Conservation (phyloP, 2,329 filamentous ascomycete genomes). For the Aspergillus sp. region DNA sequence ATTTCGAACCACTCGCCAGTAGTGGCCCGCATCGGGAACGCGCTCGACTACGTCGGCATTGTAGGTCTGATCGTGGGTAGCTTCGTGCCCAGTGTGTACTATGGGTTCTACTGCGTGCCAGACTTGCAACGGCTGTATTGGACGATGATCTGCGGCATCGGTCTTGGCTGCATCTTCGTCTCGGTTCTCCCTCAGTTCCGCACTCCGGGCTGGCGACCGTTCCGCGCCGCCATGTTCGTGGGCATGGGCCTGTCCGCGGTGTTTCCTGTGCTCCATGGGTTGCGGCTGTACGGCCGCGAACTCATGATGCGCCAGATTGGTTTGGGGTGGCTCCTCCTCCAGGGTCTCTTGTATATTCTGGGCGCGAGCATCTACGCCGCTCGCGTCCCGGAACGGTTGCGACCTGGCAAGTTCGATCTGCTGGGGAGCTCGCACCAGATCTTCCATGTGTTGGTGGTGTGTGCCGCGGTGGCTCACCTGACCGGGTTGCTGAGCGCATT, state of each 20-base stretch:
- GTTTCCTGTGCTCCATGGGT: conserved; percentile 77
- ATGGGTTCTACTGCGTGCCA: conserved; percentile 74
- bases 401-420: conserved; percentile 80
- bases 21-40: conserved; percentile 82
- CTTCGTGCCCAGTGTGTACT: conserved; percentile 85
- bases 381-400: conserved; percentile 78
- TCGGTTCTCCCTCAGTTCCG: conserved; percentile 81
- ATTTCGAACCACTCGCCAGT: conserved; percentile 78
- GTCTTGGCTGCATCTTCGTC: conserved; percentile 70
- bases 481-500: conserved; percentile 80
- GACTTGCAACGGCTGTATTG: conserved; percentile 69
- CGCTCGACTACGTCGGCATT: conserved; percentile 93
- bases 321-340: conserved; percentile 73
- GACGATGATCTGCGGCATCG: conserved; percentile 74
- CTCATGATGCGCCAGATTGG: conserved; percentile 72
- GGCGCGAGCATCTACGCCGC: conserved; percentile 83
- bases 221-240: conserved; percentile 86
- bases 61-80: conserved; percentile 87
- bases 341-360: conserved; percentile 80
- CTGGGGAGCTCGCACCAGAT: conserved; percentile 94
- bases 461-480: conserved; percentile 79
- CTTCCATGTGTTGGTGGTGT: conserved; percentile 85
- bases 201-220: conserved; percentile 77
- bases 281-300: conserved; percentile 64
- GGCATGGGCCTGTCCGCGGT: conserved; percentile 80